A percentile compares a stretch with the other conserved stretches of the same genome.
Evolutionary conservation across 768 basidiomycete genomes (phyloP).

Genomic region (Boletales sp.): DNA sequence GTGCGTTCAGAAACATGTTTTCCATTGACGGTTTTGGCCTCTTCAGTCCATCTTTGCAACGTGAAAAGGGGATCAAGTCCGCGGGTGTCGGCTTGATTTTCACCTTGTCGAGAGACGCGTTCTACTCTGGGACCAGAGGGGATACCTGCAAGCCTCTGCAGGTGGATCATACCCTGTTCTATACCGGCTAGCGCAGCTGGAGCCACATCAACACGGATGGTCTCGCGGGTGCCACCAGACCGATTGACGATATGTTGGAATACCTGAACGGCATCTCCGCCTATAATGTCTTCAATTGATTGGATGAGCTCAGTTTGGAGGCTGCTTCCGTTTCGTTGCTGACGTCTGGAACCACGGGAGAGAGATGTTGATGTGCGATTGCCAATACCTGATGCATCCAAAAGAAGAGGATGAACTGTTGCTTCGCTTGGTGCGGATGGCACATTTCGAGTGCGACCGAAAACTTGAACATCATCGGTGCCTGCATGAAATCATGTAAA

Average conservation of each 20-base stretch:
- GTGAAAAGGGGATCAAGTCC: slow-evolving; percentile 80
- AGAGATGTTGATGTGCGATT: slow-evolving; percentile 44
- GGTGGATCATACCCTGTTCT: slow-evolving; percentile 49
- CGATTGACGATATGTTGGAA: slow-evolving; percentile 79
- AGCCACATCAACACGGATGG: slow-evolving; percentile 76
- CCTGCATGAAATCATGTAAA: slow-evolving; percentile 21
- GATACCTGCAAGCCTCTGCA: slow-evolving; percentile 43
- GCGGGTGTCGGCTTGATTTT: slow-evolving; percentile 39
- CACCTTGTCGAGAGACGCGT: slow-evolving; percentile 42
- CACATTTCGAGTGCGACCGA: slow-evolving; percentile 56
- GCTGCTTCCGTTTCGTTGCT: slow-evolving; percentile 49
- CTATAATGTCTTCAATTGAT: slow-evolving; percentile 79
- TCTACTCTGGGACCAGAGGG: slow-evolving; percentile 63
- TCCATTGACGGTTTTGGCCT: slow-evolving; percentile 77
- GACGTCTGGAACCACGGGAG: slow-evolving; percentile 49
- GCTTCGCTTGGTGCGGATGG: slow-evolving; percentile 58
- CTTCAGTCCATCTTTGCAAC: slow-evolving; percentile 85
- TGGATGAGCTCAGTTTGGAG: slow-evolving; percentile 60
- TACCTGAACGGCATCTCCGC: slow-evolving; percentile 76
- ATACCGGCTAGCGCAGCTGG: slow-evolving; percentile 59
- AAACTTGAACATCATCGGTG: slow-evolving; percentile 58
- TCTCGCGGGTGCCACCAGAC: slow-evolving; percentile 53
- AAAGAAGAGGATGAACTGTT: slow-evolving; percentile 77
- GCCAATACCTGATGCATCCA: slow-evolving; percentile 52
- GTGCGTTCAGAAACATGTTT: slow-evolving; percentile 68